A percentile compares a stretch with the other conserved stretches of the same genome.
Conservation (phyloP, 176 grass and related monocot genomes). For the Microstegium vimineum region DNA sequence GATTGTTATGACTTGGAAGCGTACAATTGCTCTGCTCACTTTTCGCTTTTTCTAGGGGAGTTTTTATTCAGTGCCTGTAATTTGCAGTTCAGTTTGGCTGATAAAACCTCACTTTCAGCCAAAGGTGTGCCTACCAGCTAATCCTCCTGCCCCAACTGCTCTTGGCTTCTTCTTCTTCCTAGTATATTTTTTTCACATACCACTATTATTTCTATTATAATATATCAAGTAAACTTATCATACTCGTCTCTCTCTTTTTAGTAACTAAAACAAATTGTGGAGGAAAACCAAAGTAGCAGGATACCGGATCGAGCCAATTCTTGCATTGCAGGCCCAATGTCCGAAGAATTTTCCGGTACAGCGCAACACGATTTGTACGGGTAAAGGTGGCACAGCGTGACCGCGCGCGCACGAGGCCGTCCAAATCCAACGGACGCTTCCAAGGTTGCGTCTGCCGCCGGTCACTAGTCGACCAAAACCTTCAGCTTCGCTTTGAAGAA, state of each 20-base stretch:
- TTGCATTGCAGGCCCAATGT: not conserved
- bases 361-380: not conserved
- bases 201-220: not conserved
- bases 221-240: not conserved
- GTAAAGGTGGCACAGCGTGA: not conserved
- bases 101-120: slow-evolving; percentile 30
- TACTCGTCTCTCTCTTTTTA: not conserved
- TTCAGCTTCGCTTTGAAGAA: not conserved
- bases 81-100: not conserved
- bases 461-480: not conserved
- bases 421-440: not conserved
- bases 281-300: too few relatives aligned
- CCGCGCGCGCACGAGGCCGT: not conserved
- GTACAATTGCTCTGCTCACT: slow-evolving; percentile 16
- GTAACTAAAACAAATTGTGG: not conserved
- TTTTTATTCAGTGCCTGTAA: not conserved
- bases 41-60: not conserved
- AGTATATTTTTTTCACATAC: not conserved
- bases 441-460: not conserved
- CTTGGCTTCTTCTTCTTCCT: not conserved
- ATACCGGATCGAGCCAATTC: too few relatives aligned
- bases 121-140: slow-evolving; percentile 13
- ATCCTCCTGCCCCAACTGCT: not conserved
- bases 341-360: not conserved
- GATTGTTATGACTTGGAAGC: slow-evolving; percentile 14